Percentiles rank a stretch among this genome's conserved stretches.
phyloP scores from a whole-genome alignment of 805 yeast genomes.

The Candida saitoana region DNA sequence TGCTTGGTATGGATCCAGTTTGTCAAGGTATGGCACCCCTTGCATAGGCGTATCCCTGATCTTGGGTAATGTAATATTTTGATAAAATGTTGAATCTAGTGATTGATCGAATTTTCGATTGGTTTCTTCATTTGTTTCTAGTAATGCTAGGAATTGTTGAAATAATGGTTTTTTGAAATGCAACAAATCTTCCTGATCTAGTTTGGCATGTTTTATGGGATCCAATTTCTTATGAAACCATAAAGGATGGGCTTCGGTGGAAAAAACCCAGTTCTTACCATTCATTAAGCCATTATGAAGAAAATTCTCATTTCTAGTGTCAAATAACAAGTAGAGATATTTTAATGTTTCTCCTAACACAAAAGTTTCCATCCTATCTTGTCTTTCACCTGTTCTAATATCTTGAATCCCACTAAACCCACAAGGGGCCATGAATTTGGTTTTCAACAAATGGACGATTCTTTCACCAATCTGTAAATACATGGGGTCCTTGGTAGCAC shows the following conservation, averaged over 20 bases:
- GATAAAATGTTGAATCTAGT: conserved; percentile 6
- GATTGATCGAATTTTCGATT: conserved; percentile 1
- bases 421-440: conserved; percentile 55
- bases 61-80: conserved; percentile 16
- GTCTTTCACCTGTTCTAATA: conserved; percentile 54
- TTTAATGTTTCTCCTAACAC: conserved; percentile 84
- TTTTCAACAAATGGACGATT: conserved; percentile 52
- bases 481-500: conserved; percentile 84
- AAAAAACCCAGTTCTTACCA: conserved; percentile 53
- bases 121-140: conserved; percentile 1
- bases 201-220: conserved; percentile 6
- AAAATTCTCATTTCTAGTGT: conserved; percentile 49
- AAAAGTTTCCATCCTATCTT: conserved; percentile 89
- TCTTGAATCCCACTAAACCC: conserved; percentile 81
- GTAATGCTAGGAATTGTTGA: conserved; percentile 3
- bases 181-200: neutral
- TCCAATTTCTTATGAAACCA: conserved; percentile 50
- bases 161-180: conserved; percentile 4
- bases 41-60: conserved; percentile 11
- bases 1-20: conserved; percentile 14
- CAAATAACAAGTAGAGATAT: conserved; percentile 76
- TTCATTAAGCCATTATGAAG: conserved; percentile 30
- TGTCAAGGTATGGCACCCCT: conserved; percentile 8
- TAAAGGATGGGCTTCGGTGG: conserved; percentile 91
- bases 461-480: conserved; percentile 72